These are phyloP conservation scores for Sporothrix inflata DNA, from an alignment of 2,329 filamentous ascomycete genomes.

Conservation along the genomic window DNA sequence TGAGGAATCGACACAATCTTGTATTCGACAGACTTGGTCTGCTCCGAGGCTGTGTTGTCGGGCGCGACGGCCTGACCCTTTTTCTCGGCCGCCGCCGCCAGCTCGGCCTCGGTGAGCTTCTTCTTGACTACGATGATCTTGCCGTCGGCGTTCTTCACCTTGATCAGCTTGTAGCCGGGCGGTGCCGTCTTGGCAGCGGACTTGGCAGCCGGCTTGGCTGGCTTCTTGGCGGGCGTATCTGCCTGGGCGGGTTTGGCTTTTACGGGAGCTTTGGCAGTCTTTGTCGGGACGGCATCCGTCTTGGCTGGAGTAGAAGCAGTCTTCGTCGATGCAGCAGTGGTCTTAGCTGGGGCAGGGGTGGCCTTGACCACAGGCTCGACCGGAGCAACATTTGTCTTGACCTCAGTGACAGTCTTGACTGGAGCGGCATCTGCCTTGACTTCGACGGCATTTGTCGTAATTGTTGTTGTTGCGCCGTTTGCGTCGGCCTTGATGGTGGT, in stretches of 20 bases:
- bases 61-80: background rate
- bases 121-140: conserved; percentile 26
- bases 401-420: background rate
- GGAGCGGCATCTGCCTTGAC: background rate
- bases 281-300: background rate
- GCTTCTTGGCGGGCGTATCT: background rate
- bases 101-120: conserved; percentile 11
- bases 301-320: background rate
- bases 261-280: background rate
- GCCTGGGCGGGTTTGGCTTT: background rate
- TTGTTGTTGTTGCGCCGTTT: background rate
- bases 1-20: conserved; percentile 12
- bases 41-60: background rate
- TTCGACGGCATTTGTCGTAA: background rate
- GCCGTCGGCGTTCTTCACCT: conserved; percentile 26
- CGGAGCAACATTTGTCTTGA: background rate
- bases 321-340: too few species aligned
- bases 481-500: background rate
- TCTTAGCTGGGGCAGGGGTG: background rate
- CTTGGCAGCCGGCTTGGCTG: background rate
- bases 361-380: background rate
- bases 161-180: conserved; percentile 28
- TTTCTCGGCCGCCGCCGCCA: background rate
- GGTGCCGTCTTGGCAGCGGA: conserved; percentile 16
- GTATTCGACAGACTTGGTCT: conserved; percentile 21